phyloP scores from a whole-genome alignment of 306 rosid species.

The Medicago ruthenica region DNA sequence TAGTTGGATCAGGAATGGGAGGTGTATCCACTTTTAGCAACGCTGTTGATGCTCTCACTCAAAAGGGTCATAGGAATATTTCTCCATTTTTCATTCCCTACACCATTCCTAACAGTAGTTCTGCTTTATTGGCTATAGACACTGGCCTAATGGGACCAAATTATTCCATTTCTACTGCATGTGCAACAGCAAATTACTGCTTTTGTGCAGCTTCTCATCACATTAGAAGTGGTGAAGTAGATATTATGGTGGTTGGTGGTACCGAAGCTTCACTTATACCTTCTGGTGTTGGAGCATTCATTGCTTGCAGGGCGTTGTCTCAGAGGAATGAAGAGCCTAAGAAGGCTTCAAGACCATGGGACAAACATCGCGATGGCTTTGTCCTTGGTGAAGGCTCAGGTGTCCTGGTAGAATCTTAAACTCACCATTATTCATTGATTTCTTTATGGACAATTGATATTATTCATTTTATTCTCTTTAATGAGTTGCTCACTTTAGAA shows the following conservation, averaged over 20 bases:
- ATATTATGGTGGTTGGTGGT: constrained; percentile 78
- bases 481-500: not conserved
- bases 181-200: constrained; percentile 81
- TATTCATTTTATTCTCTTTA: not conserved
- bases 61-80: constrained; percentile 60
- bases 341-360: constrained; percentile 84
- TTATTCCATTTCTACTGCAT: constrained; percentile 79
- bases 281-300: constrained; percentile 65
- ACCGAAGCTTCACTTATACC: constrained; percentile 66
- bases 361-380: constrained; percentile 75
- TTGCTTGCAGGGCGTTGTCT: constrained; percentile 81
- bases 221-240: constrained; percentile 78
- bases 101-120: constrained; percentile 66
- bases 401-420: constrained; percentile 56
- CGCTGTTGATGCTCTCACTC: constrained; percentile 59
- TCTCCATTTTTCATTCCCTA: constrained; percentile 68
- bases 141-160: constrained; percentile 76
- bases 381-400: constrained; percentile 82
- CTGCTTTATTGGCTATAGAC: constrained; percentile 75
- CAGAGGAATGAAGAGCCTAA: constrained; percentile 68
- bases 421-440: not conserved
- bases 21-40: constrained; percentile 56
- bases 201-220: constrained; percentile 72
- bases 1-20: constrained; percentile 78
- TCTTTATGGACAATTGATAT: not conserved